These are phyloP conservation scores for Anaeromyces robustus DNA, from an alignment of 192 early-diverging fungal genomes.

Conservation along the genomic window DNA sequence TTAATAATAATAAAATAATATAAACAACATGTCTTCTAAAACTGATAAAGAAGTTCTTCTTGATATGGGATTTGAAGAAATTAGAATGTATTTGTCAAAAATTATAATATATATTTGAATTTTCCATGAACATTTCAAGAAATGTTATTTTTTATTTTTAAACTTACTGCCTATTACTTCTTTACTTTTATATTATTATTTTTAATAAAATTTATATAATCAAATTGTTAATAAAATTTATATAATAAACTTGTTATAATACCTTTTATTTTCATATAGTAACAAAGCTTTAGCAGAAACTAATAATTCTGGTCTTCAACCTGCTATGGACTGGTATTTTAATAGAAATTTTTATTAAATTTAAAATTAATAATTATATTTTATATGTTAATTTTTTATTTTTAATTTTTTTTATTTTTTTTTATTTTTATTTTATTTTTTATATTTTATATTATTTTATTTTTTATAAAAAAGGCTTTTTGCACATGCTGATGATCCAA, in stretches of 20 bases:
- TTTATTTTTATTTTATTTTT: background rate
- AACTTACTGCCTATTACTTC: too few relatives aligned
- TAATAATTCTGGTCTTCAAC: conserved; percentile 58
- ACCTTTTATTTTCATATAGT: background rate
- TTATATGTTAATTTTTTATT: background rate
- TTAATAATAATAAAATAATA: too few relatives aligned
- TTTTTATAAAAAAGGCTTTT: conserved; percentile 33
- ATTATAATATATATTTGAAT: too few relatives aligned
- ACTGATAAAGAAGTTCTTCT: conserved; percentile 31
- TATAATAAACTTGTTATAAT: too few relatives aligned
- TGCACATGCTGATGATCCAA: conserved; percentile 54
- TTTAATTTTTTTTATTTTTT: background rate
- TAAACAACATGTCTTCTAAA: background rate
- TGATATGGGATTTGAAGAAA: conserved; percentile 54
- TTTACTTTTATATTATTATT: too few relatives aligned
- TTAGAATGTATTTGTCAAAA: conserved; percentile 42
- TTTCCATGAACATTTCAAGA: too few relatives aligned
- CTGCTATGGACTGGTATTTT: conserved; percentile 79
- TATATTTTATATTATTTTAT: background rate
- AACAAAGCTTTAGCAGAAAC: conserved; percentile 49
- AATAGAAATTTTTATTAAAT: background rate
- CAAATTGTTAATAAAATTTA: too few relatives aligned
- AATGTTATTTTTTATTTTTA: too few relatives aligned
- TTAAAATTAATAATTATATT: too few relatives aligned
- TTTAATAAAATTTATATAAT: too few relatives aligned